Conservation (phyloP, 75 land plant species). For the Cupressus sempervirens region DNA sequence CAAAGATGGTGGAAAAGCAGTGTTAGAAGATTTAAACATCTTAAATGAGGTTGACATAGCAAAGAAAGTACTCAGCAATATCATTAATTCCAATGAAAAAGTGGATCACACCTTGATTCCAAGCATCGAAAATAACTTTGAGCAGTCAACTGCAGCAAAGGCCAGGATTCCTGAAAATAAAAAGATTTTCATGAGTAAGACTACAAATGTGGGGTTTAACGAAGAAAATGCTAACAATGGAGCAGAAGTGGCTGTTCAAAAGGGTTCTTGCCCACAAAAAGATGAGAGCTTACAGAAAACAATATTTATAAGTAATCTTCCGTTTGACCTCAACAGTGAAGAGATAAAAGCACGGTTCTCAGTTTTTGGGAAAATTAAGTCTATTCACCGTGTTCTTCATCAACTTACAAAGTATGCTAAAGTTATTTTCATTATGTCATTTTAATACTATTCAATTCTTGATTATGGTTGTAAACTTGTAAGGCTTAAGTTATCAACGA, state of each 20-base stretch:
- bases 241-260: background rate
- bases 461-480: background rate
- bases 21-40: constrained; percentile 1
- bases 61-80: constrained; percentile 59
- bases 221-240: background rate
- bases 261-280: constrained; percentile 5
- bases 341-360: constrained; percentile 75
- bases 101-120: background rate
- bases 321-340: constrained; percentile 60
- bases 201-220: background rate
- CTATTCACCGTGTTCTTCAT: constrained; percentile 78
- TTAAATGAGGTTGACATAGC: constrained; percentile 56
- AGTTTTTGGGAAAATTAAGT: constrained; percentile 79
- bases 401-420: constrained; percentile 68
- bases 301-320: constrained; percentile 81
- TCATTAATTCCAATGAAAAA: constrained; percentile 39
- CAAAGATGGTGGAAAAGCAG: constrained; percentile 4
- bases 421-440: background rate
- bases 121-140: background rate
- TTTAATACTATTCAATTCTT: background rate
- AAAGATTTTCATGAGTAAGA: background rate
- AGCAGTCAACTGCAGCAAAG: constrained; percentile 3
- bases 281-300: constrained; percentile 64
- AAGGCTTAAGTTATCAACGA: background rate
- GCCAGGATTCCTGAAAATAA: background rate